Conservation (phyloP, 176 grass and related monocot species). For the Oryza officinalis region DNA sequence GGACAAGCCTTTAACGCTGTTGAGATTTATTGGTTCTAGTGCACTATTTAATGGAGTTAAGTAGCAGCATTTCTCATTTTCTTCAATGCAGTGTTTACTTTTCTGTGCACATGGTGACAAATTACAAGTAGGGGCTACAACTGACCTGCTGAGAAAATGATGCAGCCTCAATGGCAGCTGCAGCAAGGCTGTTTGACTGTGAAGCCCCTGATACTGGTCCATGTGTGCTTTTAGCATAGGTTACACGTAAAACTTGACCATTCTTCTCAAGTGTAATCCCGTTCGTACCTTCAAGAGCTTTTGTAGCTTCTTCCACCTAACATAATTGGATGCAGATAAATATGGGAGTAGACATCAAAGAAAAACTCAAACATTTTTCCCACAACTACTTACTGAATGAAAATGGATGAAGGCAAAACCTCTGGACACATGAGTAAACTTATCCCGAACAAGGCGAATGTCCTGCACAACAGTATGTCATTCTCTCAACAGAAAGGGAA, state of each 20-base stretch:
- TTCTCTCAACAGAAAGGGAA: constrained; percentile 1
- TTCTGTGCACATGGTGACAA: not conserved
- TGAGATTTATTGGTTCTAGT: not conserved
- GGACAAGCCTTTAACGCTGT: not conserved
- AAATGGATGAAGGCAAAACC: constrained; percentile 99
- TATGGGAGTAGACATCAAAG: constrained; percentile 22
- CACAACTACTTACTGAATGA: constrained; percentile 69
- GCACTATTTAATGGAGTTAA: not conserved
- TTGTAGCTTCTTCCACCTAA: constrained; percentile 95
- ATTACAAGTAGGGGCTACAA: constrained; percentile 9
- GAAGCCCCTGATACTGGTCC: constrained; percentile 66
- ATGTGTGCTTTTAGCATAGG: constrained; percentile 96
- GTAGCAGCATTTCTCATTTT: not conserved
- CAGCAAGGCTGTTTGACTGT: constrained; percentile 86
- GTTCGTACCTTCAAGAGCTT: constrained; percentile 98
- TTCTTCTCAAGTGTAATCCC: constrained; percentile 89
- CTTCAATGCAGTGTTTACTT: not conserved
- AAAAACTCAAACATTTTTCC: constrained; percentile 17
- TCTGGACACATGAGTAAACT: constrained; percentile 98
- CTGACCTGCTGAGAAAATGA: constrained; percentile 97
- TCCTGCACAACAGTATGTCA: constrained; percentile 58
- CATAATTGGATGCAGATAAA: constrained; percentile 27
- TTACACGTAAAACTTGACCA: constrained; percentile 87
- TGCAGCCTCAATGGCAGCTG: constrained; percentile 98
- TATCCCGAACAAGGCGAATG: constrained; percentile 95